phyloP scores from a whole-genome alignment of 192 early-diverging fungal genomes.

The Entomortierella beljakovae region DNA sequence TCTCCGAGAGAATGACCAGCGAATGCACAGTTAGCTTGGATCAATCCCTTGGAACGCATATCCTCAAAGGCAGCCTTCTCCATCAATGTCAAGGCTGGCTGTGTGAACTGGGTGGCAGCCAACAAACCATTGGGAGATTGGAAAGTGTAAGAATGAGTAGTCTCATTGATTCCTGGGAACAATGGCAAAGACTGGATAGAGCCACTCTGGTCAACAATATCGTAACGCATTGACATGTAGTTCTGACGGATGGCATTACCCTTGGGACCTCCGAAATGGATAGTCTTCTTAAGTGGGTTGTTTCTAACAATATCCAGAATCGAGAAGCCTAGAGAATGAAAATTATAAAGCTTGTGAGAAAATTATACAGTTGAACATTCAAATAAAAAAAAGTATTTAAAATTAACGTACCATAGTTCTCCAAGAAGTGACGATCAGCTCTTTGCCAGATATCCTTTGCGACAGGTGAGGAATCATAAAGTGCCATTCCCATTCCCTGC shows the following conservation, averaged over 20 bases:
- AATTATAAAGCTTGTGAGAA: too few relatives aligned
- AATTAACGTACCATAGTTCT: constrained; percentile 70
- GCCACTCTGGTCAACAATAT: constrained; percentile 81
- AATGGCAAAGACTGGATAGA: constrained; percentile 81
- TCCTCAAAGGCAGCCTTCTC: constrained; percentile 93
- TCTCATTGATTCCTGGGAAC: constrained; percentile 87
- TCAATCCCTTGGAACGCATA: constrained; percentile 88
- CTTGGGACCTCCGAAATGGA: constrained; percentile 90
- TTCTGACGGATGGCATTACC: constrained; percentile 84
- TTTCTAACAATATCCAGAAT: constrained; percentile 90
- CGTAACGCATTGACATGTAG: constrained; percentile 94
- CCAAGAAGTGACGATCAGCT: constrained; percentile 88
- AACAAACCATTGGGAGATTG: constrained; percentile 85
- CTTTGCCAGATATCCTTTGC: constrained; percentile 93
- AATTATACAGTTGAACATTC: too few relatives aligned
- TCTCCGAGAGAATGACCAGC: constrained; percentile 97
- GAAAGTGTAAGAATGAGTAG: constrained; percentile 85
- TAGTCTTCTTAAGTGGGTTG: constrained; percentile 85
- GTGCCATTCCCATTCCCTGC: constrained; percentile 95
- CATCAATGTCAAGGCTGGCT: constrained; percentile 90
- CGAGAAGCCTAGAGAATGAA: constrained; percentile 71
- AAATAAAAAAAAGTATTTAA: too few relatives aligned
- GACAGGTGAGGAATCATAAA: constrained; percentile 83
- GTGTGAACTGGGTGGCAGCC: constrained; percentile 96
- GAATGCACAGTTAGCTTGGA: constrained; percentile 85